Evolutionary conservation across 768 basidiomycete genomes (phyloP), one percentile per base, ranked within the genome.

Genomic region (Asterophora lycoperdoides): DNA sequence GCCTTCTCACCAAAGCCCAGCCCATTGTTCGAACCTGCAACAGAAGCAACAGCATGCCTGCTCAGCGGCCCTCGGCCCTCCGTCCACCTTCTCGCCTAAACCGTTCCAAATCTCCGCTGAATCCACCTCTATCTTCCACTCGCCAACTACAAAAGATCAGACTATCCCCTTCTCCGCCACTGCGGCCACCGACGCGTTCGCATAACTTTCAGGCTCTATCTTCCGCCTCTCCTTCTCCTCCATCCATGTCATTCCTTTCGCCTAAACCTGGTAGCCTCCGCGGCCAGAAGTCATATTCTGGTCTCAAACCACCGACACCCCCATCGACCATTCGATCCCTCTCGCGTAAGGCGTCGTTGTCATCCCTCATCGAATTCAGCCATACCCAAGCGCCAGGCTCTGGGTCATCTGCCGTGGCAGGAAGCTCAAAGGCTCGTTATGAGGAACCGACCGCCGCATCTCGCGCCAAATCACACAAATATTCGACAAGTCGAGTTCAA

Each of bases 221-320:
- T 11, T 66, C 78, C 34, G 70, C 69, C 46, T 70, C 79, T 55
- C 72, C 77, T 40, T 50, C 68, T 28, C 70, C 74, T 17, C 75
- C 81, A 28, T 74, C 81, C 28, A 71, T 73, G 33, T 75, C 81
- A 8, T 80, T 86, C 65, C 76, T 86, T 52, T 68, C 81, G 14
- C 71, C 79, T 35, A 90, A 88, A 66, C 80, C 84, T 49, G 81
- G 79, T 44, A 85, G 84, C 63, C 77, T 91, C 52, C 83, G 89
- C 18, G 84, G 83, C 15, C 89, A 91, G 70, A 91, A 91, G 60
- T 90, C 89, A 2, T 86, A 89, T 61, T 81, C 86, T 5, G 87
- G 84, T 32, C 77, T 91, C 46, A 90, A 91, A 61, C 81, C 84
- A 2, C 81, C 84, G 20, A 81, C 80, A 5, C 85, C 87, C 26